phyloP scores from a whole-genome alignment of 768 basidiomycete species.

The Rhizopogon sp. region DNA sequence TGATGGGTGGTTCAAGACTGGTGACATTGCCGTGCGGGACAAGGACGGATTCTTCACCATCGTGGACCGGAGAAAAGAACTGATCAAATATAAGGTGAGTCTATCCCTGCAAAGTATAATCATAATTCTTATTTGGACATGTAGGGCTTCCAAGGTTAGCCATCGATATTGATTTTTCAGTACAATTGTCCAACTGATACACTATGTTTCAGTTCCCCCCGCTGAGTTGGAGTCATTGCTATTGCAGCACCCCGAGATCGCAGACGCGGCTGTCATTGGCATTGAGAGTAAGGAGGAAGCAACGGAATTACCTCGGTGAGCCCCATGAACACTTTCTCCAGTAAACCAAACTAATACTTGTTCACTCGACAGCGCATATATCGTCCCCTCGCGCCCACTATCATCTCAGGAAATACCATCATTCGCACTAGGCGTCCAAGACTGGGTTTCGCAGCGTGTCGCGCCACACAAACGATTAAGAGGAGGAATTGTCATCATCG shows the following conservation, averaged over 20 bases:
- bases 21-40: conserved; percentile 71
- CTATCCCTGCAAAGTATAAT: not conserved
- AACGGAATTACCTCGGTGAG: conserved; percentile 76
- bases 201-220: conserved; percentile 59
- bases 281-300: conserved; percentile 60
- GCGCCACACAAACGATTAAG: conserved; percentile 75
- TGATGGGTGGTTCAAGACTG: conserved; percentile 86
- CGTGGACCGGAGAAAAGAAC: conserved; percentile 69
- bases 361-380: conserved; percentile 46
- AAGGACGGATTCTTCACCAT: conserved; percentile 69
- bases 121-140: not conserved
- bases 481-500: conserved; percentile 63
- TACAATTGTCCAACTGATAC: not conserved
- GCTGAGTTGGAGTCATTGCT: conserved; percentile 81
- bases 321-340: not conserved
- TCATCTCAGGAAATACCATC: conserved; percentile 8
- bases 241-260: conserved; percentile 68
- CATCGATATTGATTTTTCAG: not conserved
- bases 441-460: conserved; percentile 67
- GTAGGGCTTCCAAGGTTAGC: conserved; percentile 71
- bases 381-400: conserved; percentile 30
- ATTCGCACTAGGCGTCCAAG: conserved; percentile 48
- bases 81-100: conserved; percentile 68
- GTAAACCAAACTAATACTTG: not conserved
- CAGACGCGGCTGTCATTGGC: conserved; percentile 80